Conservation (phyloP, 805 yeast genomes). For the Sugiyamaella boreocaroliniensis region DNA sequence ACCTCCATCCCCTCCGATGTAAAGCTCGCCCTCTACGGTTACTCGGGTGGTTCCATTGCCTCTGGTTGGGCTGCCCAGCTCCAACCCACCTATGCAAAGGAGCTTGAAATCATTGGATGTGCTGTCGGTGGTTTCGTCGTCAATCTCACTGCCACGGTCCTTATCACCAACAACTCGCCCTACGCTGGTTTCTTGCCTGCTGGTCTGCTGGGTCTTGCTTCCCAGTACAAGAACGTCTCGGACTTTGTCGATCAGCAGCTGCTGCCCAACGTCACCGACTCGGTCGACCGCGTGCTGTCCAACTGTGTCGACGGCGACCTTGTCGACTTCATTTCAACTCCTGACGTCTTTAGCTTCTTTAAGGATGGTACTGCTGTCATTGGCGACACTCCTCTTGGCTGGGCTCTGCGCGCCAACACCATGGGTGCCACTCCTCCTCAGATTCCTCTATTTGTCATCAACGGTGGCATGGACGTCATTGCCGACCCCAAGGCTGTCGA, state of each 20-base stretch:
- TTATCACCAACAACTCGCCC: constrained; percentile 14
- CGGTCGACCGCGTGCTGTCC: neutral
- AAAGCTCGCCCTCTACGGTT: constrained; percentile 76
- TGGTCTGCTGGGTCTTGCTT: constrained; percentile 22
- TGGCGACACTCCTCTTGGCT: constrained; percentile 6
- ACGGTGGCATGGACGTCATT: constrained; percentile 21
- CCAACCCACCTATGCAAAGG: constrained; percentile 23
- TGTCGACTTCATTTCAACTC: constrained; percentile 7
- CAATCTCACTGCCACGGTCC: constrained; percentile 18
- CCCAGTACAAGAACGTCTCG: constrained; percentile 19
- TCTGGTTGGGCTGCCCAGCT: constrained; percentile 46
- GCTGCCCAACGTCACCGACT: neutral
- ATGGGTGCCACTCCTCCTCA: constrained; percentile 16
- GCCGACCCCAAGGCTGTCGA: constrained; percentile 19
- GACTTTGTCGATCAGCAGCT: constrained; percentile 6
- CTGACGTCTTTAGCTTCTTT: constrained; percentile 18
- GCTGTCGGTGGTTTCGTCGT: constrained; percentile 27
- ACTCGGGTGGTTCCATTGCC: constrained; percentile 63
- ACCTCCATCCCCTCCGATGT: constrained; percentile 31
- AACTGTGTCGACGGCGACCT: constrained; percentile 16
- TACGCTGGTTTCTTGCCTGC: constrained; percentile 22
- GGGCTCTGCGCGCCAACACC: constrained; percentile 15
- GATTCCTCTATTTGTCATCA: constrained; percentile 21
- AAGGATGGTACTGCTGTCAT: constrained; percentile 18
- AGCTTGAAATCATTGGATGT: constrained; percentile 22